Base-by-base conservation (phyloP, 2,329 filamentous ascomycete species). In the Fusarium brevicatenulatum region DNA sequence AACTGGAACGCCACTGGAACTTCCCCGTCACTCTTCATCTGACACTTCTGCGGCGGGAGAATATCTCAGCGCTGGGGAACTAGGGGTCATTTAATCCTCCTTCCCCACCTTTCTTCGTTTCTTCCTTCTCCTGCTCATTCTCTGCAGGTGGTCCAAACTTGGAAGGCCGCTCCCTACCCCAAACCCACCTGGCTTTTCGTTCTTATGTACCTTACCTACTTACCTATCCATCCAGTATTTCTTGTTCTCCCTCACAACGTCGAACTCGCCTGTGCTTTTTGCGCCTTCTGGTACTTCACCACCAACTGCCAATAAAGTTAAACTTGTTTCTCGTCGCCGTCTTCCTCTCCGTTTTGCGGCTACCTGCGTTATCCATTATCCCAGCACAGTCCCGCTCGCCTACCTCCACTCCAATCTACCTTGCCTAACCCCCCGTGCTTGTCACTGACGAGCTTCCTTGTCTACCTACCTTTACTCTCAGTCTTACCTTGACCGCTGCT, bases 21-120 rank as follows among this genome's bases (percentile, higher is more conserved):
- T 69, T 64, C 57, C 66, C 64, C 43, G 55, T 60, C 53, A 54
- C 69, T 64, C 62, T 57, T 67, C 40, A 56, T 70, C 71, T 68
- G 56, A 71, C 54, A 71, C 69, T 62, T 66, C 59, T 68, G 44
- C 49, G 63, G 68, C 46, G 23, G 56, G 56, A 71, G 58, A 69
- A 65, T 65, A 59, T 65, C 56, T 68, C 56, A 71, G 70, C 32
- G 36, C 71, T 67, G 37, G 70, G 40, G 62, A 59, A 69, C 61
- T 60, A 66, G 70, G 70, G 70, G 69, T 56, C 66, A 66, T 57
- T 53, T 58, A 66, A 44, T 56, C 61, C 61, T 77, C 67, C 71
- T 78, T 75, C 76, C 63, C 76, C 76, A 78, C 76, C 73, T 54
- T 74, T 77, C 63, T 70, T 73, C 66, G 66, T 68, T 69, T 69